Conservation (phyloP, 345 rosid species). For the Aethionema arabicum region DNA sequence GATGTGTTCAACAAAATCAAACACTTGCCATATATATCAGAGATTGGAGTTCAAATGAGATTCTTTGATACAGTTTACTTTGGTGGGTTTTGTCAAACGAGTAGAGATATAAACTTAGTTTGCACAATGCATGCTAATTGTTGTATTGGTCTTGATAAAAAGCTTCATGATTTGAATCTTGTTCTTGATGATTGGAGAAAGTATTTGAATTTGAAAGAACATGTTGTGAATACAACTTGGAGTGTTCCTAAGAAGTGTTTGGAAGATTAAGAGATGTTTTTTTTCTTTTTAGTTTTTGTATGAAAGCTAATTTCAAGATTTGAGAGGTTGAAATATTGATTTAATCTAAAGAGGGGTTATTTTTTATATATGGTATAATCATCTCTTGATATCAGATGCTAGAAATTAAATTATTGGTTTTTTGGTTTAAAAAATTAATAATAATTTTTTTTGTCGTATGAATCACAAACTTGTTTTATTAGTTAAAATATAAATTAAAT, state of each 20-base stretch:
- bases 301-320: background rate
- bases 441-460: too few relatives aligned
- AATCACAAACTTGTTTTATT: too few relatives aligned
- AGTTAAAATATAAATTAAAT: too few relatives aligned
- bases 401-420: too few relatives aligned
- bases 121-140: constrained; percentile 94
- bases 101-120: constrained; percentile 53
- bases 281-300: background rate
- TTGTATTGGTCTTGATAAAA: constrained; percentile 60
- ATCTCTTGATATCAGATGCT: too few relatives aligned
- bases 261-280: constrained; percentile 1
- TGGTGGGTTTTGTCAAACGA: constrained; percentile 73
- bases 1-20: constrained; percentile 76
- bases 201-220: constrained; percentile 38
- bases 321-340: background rate
- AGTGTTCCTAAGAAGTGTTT: constrained; percentile 62
- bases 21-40: constrained; percentile 33
- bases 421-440: too few relatives aligned
- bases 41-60: constrained; percentile 48
- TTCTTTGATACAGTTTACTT: constrained; percentile 66
- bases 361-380: too few relatives aligned
- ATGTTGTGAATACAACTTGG: constrained; percentile 43
- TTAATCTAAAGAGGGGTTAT: background rate
- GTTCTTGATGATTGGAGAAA: constrained; percentile 67
- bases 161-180: constrained; percentile 53